Base-by-base conservation (phyloP, 1,284 basidiomycete genomes). In the Cryptococcus amylolentus region DNA sequence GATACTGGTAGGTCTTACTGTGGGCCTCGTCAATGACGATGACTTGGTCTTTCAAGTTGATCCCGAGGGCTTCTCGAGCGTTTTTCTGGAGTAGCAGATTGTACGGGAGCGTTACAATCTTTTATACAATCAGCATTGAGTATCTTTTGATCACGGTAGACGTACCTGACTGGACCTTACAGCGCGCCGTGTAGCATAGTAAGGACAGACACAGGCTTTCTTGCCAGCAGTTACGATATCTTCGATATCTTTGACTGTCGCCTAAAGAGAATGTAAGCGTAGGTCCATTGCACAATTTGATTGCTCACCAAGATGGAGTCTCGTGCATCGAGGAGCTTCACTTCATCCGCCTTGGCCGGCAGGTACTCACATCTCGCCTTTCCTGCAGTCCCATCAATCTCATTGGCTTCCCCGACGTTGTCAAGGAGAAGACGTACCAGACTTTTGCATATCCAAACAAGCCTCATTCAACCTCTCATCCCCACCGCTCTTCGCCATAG, bases 21-120 rank as follows among this genome's bases (percentile, higher is more conserved):
- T 98, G 95, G 0, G 94, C 96, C 78, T 98, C 95, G 72, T 98
- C 95, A 55, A 98, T 86, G 43, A 98, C 82, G 12, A 98, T 84
- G 14, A 98, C 81, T 66, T 95, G 90, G 69, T 86, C 84, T 37
- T 82, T 87, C 50, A 92, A 80, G 70, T 88, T 86, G 65, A 93
- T 93, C 0, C 88, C 88, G 1, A 98, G 81, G 0, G 92, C 86
- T 68, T 95, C 89, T 44, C 95, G 82, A 0, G 94, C 89, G 3
- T 84, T 83, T 63, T 85, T 88, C 62, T 92, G 89, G 8, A 98
- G 79, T 0, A 98, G 81, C 10, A 98, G 84, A 71, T 96, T 97
- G 75, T 98, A 98, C 0, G 95, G 96, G 4, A 98, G 80, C 0
- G 89, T 88, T 10, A 98, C 86, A 1, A 98, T 80, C 88, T 94